Evolutionary conservation across 1,284 basidiomycete genomes (phyloP).

Genomic region (Meira miltonrushii): DNA sequence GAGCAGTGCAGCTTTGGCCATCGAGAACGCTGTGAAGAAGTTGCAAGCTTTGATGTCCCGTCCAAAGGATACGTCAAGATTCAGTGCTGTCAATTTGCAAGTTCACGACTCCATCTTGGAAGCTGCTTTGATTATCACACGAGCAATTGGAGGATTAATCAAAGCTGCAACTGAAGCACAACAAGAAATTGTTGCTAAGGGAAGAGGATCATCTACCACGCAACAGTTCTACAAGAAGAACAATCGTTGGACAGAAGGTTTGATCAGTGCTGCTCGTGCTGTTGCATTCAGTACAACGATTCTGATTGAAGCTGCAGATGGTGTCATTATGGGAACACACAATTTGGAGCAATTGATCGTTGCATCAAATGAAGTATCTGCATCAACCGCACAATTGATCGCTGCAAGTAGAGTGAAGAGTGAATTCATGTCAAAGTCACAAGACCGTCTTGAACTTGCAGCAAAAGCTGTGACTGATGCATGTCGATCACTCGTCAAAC

Average conservation of each 20-base stretch:
- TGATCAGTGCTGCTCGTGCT: conserved; percentile 94
- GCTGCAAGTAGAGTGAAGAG: conserved; percentile 97
- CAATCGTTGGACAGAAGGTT: conserved; percentile 98
- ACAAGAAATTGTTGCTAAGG: conserved; percentile 93
- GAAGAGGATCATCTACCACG: conserved; percentile 76
- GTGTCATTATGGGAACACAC: conserved; percentile 91
- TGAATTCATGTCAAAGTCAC: conserved; percentile 95
- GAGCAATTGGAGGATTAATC: conserved; percentile 88
- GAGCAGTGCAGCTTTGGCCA: conserved; percentile 84
- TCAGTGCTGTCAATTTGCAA: conserved; percentile 83
- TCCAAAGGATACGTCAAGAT: conserved; percentile 74
- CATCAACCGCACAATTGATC: conserved; percentile 93
- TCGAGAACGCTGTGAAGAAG: conserved; percentile 84
- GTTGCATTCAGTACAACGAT: conserved; percentile 96
- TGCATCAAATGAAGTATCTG: conserved; percentile 95
- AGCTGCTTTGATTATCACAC: conserved; percentile 89
- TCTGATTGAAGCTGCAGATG: conserved; percentile 95
- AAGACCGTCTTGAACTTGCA: conserved; percentile 89
- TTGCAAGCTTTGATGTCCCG: conserved; percentile 84
- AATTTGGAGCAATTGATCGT: conserved; percentile 98
- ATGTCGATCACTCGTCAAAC: conserved; percentile 92
- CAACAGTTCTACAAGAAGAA: conserved; percentile 99
- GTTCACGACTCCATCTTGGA: conserved; percentile 96
- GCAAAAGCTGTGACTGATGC: conserved; percentile 97
- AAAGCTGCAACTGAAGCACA: conserved; percentile 94